Conservation (phyloP, 441 rosid genomes). For the Isatis lusitanica region DNA sequence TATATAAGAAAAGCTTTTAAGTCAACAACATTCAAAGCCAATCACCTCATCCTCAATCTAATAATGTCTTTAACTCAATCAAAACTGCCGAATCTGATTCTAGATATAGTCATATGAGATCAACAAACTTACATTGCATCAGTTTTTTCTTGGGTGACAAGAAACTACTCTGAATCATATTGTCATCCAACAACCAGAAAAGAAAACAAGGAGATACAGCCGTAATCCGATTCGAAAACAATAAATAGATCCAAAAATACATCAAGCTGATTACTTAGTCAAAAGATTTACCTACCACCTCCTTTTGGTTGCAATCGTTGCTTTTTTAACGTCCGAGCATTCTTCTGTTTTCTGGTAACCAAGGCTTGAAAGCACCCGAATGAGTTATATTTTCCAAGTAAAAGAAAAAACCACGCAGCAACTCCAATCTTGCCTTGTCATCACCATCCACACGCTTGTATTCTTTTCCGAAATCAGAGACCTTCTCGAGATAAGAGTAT, state of each 20-base stretch:
- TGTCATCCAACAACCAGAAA: constrained; percentile 1
- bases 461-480: constrained; percentile 17
- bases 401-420: constrained; percentile 37
- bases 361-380: constrained; percentile 34
- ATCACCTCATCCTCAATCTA: neutral
- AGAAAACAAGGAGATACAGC: neutral
- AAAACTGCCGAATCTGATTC: neutral
- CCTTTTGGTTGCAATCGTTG: constrained; percentile 4
- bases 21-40: neutral
- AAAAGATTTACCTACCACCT: constrained; percentile 19
- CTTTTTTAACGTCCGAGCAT: neutral
- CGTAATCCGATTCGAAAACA: neutral
- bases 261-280: neutral
- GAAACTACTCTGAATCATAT: neutral
- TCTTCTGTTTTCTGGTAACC: neutral
- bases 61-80: neutral
- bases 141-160: constrained; percentile 11
- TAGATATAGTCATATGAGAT: neutral
- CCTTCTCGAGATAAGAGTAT: constrained; percentile 15
- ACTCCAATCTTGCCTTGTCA: constrained; percentile 21
- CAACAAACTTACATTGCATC: neutral
- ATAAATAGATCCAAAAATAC: neutral
- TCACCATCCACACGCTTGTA: constrained; percentile 22
- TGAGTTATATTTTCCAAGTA: constrained; percentile 27
- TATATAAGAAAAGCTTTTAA: neutral